phyloP scores from a whole-genome alignment of 257 asterid genomes.

The Nicotiana tomentosiformis region DNA sequence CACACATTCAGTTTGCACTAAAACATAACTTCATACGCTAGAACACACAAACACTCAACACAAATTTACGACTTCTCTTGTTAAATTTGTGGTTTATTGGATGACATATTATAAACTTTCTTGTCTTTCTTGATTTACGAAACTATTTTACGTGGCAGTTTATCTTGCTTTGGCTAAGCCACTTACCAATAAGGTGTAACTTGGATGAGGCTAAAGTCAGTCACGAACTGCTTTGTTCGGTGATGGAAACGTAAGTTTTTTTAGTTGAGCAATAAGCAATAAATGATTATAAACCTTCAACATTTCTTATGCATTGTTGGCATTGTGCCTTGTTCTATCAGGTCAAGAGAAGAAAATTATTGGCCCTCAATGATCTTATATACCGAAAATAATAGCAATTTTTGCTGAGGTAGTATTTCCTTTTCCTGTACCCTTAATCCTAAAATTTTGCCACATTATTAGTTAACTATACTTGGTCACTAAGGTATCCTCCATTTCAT shows the following conservation, averaged over 20 bases:
- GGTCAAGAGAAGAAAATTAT: background rate
- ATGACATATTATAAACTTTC: background rate
- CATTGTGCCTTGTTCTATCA: background rate
- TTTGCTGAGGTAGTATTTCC: background rate
- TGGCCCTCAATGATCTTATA: background rate
- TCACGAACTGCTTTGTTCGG: constrained; percentile 1
- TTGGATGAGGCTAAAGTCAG: constrained; percentile 3
- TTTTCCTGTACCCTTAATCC: background rate
- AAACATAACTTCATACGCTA: no score
- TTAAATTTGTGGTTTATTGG: no score
- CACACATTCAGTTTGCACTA: no score
- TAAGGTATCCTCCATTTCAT: background rate
- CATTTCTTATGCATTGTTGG: background rate
- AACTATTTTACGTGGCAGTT: background rate
- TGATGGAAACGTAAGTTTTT: constrained; percentile 6
- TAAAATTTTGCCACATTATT: background rate
- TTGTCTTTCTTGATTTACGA: background rate
- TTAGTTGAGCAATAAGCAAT: background rate
- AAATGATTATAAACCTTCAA: background rate
- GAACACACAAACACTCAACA: no score
- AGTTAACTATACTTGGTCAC: no score
- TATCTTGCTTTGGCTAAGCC: background rate
- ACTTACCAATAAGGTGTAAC: background rate
- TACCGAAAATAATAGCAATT: background rate
- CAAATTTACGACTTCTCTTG: background rate